These are phyloP conservation scores for Nitzschia sp. DNA, from an alignment of 108 stramenopile genomes.

Conservation along the genomic window DNA sequence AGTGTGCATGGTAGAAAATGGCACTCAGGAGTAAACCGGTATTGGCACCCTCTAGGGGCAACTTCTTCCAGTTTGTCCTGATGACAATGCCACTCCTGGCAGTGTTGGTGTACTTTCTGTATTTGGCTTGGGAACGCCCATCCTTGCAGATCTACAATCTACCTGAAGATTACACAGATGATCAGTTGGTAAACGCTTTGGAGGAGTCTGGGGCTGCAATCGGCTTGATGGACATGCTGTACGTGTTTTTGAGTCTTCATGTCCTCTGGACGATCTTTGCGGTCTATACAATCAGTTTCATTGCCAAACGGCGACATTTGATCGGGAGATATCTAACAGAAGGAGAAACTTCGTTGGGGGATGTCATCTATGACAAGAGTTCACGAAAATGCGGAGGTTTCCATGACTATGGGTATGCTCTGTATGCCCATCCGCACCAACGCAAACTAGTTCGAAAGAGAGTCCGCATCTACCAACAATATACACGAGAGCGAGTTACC, in stretches of 20 bases:
- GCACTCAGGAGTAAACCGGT: not conserved
- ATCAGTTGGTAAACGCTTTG: conserved; percentile 12
- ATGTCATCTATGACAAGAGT: conserved; percentile 35
- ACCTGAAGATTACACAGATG: conserved; percentile 30
- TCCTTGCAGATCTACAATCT: conserved; percentile 21
- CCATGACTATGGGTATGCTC: conserved; percentile 52
- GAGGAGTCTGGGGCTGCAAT: conserved; percentile 13
- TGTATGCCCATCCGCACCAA: conserved; percentile 54
- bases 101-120: conserved; percentile 67
- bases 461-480: conserved; percentile 64
- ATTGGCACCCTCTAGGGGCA: conserved; percentile 18
- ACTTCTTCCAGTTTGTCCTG: conserved; percentile 50
- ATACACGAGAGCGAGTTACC: conserved; percentile 56
- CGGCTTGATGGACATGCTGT: conserved; percentile 56
- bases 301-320: conserved; percentile 55
- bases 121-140: conserved; percentile 45
- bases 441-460: conserved; percentile 47
- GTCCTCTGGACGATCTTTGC: conserved; percentile 41
- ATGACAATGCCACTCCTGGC: conserved; percentile 60
- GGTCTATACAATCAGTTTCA: conserved; percentile 55
- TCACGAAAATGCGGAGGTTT: conserved; percentile 9
- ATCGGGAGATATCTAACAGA: conserved; percentile 54
- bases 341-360: conserved; percentile 32
- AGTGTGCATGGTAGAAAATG: too few species aligned
- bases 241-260: conserved; percentile 46